Percentiles rank a stretch among this genome's conserved stretches.
These are phyloP conservation scores for Tolypocladium sp. DNA, from an alignment of 2,329 filamentous ascomycete species.

Conservation along the genomic window DNA sequence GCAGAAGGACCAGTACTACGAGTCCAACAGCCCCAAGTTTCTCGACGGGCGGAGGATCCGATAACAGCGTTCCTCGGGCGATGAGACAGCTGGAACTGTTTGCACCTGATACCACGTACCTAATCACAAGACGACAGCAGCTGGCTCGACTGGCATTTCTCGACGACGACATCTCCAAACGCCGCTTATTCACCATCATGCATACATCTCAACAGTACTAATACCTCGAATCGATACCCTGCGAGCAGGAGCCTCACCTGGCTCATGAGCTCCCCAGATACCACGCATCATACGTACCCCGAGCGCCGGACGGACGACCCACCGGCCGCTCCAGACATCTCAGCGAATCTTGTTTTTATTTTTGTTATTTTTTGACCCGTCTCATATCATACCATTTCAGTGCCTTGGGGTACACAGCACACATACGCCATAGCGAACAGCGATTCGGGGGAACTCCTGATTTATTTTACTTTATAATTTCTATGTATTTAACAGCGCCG, in stretches of 20 bases:
- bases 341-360: neutral
- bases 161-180: neutral
- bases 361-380: neutral
- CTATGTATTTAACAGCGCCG: neutral
- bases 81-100: neutral
- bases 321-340: neutral
- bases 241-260: neutral
- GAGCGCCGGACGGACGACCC: neutral
- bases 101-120: neutral
- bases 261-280: neutral
- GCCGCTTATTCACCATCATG: neutral
- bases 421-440: neutral
- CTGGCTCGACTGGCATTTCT: neutral
- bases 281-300: neutral
- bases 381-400: neutral
- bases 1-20: constrained; percentile 38
- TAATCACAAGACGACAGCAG: neutral
- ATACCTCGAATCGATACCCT: neutral
- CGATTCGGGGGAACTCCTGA: neutral
- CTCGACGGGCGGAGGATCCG: constrained; percentile 45
- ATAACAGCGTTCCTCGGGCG: constrained; percentile 3
- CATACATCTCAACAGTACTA: neutral
- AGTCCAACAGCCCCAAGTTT: constrained; percentile 41
- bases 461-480: neutral
- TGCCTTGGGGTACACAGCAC: neutral